Percentiles rank a stretch among this genome's conserved stretches.
Evolutionary conservation across 805 yeast species (phyloP).

Genomic region (Tetrapisispora taiwanensis): DNA sequence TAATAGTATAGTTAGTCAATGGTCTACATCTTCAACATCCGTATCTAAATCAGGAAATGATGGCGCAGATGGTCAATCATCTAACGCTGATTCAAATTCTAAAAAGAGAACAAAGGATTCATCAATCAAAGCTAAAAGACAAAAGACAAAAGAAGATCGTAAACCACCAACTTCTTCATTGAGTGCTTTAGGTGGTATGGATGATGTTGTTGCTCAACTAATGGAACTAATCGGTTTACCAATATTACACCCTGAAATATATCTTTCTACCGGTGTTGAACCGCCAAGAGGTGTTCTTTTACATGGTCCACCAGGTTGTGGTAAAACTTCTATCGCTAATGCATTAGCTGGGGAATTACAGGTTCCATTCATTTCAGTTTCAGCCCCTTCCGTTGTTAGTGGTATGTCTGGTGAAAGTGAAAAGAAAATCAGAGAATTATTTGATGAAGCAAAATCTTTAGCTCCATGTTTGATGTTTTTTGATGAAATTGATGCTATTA

Average conservation of each 20-base stretch:
- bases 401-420: slow-evolving; percentile 99
- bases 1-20: slow-evolving; percentile 60
- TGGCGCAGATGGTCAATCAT: slow-evolving; percentile 1
- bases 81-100: slow-evolving; percentile 10
- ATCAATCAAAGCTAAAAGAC: slow-evolving; percentile 29
- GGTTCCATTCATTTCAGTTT: slow-evolving; percentile 81
- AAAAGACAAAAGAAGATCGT: slow-evolving; percentile 43
- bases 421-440: slow-evolving; percentile 83
- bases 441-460: slow-evolving; percentile 78
- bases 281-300: slow-evolving; percentile 89
- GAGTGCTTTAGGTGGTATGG: slow-evolving; percentile 81
- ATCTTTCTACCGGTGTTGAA: slow-evolving; percentile 76
- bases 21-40: slow-evolving; percentile 34
- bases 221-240: slow-evolving; percentile 91
- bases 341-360: slow-evolving; percentile 92
- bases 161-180: slow-evolving; percentile 61
- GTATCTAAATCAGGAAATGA: slow-evolving; percentile 8
- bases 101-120: slow-evolving; percentile 46
- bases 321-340: slow-evolving; percentile 92
- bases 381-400: slow-evolving; percentile 93
- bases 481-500: slow-evolving; percentile 96
- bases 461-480: slow-evolving; percentile 92
- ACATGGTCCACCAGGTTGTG: slow-evolving; percentile 99
- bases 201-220: slow-evolving; percentile 69
- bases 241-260: slow-evolving; percentile 86